Conservation (phyloP, 345 rosid genomes). For the Populus euphratica region DNA sequence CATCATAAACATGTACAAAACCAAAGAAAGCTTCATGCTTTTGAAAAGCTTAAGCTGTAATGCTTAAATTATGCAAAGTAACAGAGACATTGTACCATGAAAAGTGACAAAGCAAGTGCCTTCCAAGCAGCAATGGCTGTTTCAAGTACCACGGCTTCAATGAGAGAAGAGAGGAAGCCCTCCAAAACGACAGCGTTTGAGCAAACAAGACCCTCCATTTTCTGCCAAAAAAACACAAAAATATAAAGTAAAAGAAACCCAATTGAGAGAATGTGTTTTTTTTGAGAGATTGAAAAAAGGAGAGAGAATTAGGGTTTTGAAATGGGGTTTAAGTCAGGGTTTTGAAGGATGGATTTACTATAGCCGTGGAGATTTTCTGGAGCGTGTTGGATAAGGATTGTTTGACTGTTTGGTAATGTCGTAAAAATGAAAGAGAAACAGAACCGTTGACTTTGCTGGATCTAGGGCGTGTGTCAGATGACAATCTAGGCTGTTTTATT, state of each 20-base stretch:
- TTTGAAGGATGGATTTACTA: conserved; percentile 11
- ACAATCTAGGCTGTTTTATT: too few relatives aligned
- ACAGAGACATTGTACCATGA: conserved; percentile 28
- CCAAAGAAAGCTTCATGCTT: not conserved
- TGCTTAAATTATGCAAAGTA: not conserved
- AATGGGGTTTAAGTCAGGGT: conserved; percentile 35
- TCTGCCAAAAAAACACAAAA: not conserved
- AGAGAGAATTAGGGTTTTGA: conserved; percentile 25
- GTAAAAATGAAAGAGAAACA: not conserved
- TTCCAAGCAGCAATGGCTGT: conserved; percentile 36
- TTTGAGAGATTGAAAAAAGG: not conserved
- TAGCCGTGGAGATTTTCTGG: not conserved
- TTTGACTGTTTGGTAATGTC: not conserved
- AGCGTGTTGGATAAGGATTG: not conserved
- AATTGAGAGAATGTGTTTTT: not conserved
- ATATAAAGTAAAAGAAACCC: not conserved
- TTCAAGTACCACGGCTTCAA: conserved; percentile 34
- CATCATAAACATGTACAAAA: not conserved
- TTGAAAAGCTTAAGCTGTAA: not conserved
- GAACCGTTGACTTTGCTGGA: not conserved
- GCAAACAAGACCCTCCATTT: conserved; percentile 19
- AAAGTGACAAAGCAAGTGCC: conserved; percentile 28
- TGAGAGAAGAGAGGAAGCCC: conserved; percentile 19
- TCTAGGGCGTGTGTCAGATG: not conserved
- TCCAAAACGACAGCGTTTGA: conserved; percentile 19